Conservation (phyloP, 805 yeast species). For the Brettanomyces bruxellensis region DNA sequence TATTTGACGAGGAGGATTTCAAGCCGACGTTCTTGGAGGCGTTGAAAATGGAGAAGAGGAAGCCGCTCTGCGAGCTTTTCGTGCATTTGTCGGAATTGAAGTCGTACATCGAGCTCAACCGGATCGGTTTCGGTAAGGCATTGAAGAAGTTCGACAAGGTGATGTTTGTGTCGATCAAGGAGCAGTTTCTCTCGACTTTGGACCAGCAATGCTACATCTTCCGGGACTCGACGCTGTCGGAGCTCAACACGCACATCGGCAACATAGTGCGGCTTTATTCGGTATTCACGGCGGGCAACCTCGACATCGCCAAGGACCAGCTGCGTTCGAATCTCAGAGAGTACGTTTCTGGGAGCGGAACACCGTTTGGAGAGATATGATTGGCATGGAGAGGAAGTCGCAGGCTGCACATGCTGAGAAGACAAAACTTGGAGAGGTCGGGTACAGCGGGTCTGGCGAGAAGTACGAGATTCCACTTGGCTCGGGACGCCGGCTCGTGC, state of each 20-base stretch:
- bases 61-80: constrained; percentile 55
- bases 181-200: constrained; percentile 44
- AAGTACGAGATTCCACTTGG: constrained; percentile 19
- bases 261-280: constrained; percentile 29
- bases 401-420: constrained; percentile 53
- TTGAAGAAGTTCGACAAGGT: constrained; percentile 89
- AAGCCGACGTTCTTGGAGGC: constrained; percentile 36
- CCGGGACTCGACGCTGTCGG: constrained; percentile 33
- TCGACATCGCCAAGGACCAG: constrained; percentile 34
- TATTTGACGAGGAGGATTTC: constrained; percentile 29
- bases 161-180: constrained; percentile 49
- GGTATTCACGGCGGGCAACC: constrained; percentile 29
- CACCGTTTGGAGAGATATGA: constrained; percentile 96
- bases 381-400: constrained; percentile 78
- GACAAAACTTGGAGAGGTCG: constrained; percentile 18
- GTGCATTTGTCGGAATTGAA: constrained; percentile 74
- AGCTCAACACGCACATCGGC: constrained; percentile 45
- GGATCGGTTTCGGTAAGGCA: constrained; percentile 83
- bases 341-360: constrained; percentile 93
- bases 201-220: constrained; percentile 47
- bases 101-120: constrained; percentile 75
- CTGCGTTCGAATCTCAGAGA: constrained; percentile 60
- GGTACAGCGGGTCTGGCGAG: constrained; percentile 10
- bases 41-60: constrained; percentile 53
- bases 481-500: constrained; percentile 18